phyloP scores from a whole-genome alignment of 225 moss, liverwort and hornwort genomes.

The Sphagnum contortum region DNA sequence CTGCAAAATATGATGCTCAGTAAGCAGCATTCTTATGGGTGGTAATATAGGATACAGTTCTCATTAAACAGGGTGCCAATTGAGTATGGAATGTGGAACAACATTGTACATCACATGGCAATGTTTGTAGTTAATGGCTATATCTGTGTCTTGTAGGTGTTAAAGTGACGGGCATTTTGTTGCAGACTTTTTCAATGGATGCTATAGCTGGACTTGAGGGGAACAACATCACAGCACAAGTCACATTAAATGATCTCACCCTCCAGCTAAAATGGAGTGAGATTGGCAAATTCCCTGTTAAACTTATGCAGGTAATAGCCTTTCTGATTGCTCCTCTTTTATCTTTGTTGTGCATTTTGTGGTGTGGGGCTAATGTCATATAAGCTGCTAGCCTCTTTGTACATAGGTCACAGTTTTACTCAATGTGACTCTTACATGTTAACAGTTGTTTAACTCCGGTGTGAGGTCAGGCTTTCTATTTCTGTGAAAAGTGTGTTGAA shows the following conservation, averaged over 20 bases:
- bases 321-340: too few species aligned
- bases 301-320: neutral
- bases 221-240: slow-evolving; percentile 75
- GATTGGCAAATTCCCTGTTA: neutral
- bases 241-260: slow-evolving; percentile 54
- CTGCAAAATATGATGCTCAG: too few species aligned
- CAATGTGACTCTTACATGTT: too few species aligned
- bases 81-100: neutral
- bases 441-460: too few species aligned
- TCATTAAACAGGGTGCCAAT: neutral
- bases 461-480: too few species aligned
- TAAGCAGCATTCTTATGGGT: too few species aligned
- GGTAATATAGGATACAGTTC: neutral
- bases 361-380: too few species aligned
- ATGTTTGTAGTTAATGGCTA: neutral
- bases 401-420: too few species aligned
- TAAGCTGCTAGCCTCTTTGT: too few species aligned
- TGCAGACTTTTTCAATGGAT: slow-evolving; percentile 80
- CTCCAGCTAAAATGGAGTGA: slow-evolving; percentile 85
- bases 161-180: neutral
- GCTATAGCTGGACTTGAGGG: slow-evolving; percentile 51
- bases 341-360: too few species aligned
- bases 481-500: too few species aligned
- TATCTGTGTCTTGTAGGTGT: neutral
- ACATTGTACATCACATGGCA: neutral